Evolutionary conservation across 2,329 filamentous ascomycete genomes (phyloP).

Genomic region (Cytospora piceae): DNA sequence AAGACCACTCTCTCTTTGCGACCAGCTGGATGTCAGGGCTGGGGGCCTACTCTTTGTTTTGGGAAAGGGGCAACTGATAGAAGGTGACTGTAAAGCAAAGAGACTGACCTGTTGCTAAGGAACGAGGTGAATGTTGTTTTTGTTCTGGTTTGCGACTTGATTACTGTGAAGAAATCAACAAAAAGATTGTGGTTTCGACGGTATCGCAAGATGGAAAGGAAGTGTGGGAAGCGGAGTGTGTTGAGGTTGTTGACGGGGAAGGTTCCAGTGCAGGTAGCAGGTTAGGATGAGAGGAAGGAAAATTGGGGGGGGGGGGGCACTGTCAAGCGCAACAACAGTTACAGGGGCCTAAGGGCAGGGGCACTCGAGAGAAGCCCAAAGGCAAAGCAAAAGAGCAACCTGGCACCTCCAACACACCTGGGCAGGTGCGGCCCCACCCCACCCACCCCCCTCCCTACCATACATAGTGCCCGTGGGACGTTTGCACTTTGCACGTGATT

Average conservation of each 20-base stretch:
- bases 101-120: slow-evolving; percentile 30
- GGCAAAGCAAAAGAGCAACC: background rate
- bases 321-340: slow-evolving; percentile 22
- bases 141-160: slow-evolving; percentile 13
- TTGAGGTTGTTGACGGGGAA: slow-evolving; percentile 28
- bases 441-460: background rate
- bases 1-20: slow-evolving; percentile 27
- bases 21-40: slow-evolving; percentile 22
- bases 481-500: background rate
- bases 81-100: slow-evolving; percentile 10
- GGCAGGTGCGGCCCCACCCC: slow-evolving; percentile 1
- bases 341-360: background rate
- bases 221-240: slow-evolving; percentile 28
- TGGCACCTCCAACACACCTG: too few relatives aligned
- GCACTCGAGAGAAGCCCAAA: background rate
- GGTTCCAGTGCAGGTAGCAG: slow-evolving; percentile 19
- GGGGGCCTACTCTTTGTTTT: slow-evolving; percentile 25
- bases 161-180: slow-evolving; percentile 25
- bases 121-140: slow-evolving; percentile 11
- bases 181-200: slow-evolving; percentile 26
- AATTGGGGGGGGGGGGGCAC: slow-evolving; percentile 28
- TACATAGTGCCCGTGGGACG: background rate
- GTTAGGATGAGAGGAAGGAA: slow-evolving; percentile 22
- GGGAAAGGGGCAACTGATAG: slow-evolving; percentile 19
- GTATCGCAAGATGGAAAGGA: slow-evolving; percentile 29